Conservation (phyloP, 225 moss, liverwort and hornwort species). For the Climacium dendroides region DNA sequence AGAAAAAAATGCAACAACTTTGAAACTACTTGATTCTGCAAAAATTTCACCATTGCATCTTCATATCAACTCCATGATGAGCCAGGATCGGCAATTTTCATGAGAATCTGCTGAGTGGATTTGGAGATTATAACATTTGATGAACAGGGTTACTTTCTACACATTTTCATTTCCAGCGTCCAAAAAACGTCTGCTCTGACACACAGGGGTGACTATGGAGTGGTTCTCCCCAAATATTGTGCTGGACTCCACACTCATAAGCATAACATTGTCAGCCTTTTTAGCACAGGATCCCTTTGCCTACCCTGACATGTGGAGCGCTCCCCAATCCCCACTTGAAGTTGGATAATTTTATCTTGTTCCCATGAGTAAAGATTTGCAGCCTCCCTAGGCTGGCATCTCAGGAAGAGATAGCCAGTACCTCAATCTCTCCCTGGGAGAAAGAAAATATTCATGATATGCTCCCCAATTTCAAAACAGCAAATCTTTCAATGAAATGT, state of each 20-base stretch:
- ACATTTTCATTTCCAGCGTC: too few species aligned
- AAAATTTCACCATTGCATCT: too few species aligned
- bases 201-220: too few species aligned
- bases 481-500: background rate
- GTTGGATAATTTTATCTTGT: background rate
- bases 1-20: too few species aligned
- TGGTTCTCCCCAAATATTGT: background rate
- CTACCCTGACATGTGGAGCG: background rate
- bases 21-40: too few species aligned
- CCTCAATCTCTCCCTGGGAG: background rate
- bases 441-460: background rate
- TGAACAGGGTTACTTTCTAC: too few species aligned
- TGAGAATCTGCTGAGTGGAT: too few species aligned
- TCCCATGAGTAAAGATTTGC: background rate
- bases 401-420: too few species aligned
- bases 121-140: too few species aligned
- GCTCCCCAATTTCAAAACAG: background rate
- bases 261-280: background rate
- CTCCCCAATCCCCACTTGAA: background rate
- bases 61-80: too few species aligned
- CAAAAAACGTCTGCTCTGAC: too few species aligned
- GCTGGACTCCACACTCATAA: background rate
- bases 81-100: too few species aligned
- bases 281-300: background rate
- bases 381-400: background rate